These are phyloP conservation scores for Fusarium citri DNA, from an alignment of 2,329 filamentous ascomycete species.

Conservation along the genomic window DNA sequence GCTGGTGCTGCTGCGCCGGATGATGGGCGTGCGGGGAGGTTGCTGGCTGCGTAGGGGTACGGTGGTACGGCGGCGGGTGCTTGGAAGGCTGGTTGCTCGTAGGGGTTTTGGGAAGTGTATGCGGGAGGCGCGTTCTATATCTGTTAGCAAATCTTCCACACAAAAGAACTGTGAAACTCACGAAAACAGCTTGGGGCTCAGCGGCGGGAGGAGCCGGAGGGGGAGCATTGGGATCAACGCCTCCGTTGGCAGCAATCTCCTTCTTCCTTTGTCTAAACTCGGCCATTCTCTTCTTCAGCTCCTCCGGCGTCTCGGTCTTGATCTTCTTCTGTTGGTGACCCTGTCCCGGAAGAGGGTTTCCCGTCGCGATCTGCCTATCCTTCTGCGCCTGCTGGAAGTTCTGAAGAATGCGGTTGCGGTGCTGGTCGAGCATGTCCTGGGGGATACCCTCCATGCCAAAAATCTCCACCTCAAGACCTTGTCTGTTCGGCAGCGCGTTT, in stretches of 20 bases:
- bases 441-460: slow-evolving; percentile 99
- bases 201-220: slow-evolving; percentile 44
- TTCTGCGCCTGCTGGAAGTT: slow-evolving; percentile 88
- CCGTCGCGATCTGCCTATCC: slow-evolving; percentile 82
- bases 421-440: slow-evolving; percentile 82
- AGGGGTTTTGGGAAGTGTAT: slow-evolving; percentile 23
- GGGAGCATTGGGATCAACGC: slow-evolving; percentile 47
- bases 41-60: slow-evolving; percentile 54
- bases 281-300: slow-evolving; percentile 83
- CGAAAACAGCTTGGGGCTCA: slow-evolving; percentile 66
- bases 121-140: slow-evolving; percentile 55
- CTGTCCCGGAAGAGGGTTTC: slow-evolving; percentile 80
- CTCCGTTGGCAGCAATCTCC: slow-evolving; percentile 65
- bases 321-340: slow-evolving; percentile 69
- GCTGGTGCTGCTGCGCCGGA: slow-evolving; percentile 51
- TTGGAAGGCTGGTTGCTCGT: slow-evolving; percentile 36
- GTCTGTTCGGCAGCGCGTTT: slow-evolving; percentile 88
- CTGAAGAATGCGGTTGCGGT: slow-evolving; percentile 87
- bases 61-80: slow-evolving; percentile 37
- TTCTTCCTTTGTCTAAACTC: slow-evolving; percentile 78
- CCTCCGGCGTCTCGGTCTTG: slow-evolving; percentile 79
- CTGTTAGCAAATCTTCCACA: slow-evolving; percentile 41
- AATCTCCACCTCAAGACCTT: slow-evolving; percentile 91
- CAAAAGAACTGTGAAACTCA: slow-evolving; percentile 54
- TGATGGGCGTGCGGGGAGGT: slow-evolving; percentile 59